Base-by-base conservation (phyloP, 805 yeast species). In the Sungouiozyma intestinalis region DNA sequence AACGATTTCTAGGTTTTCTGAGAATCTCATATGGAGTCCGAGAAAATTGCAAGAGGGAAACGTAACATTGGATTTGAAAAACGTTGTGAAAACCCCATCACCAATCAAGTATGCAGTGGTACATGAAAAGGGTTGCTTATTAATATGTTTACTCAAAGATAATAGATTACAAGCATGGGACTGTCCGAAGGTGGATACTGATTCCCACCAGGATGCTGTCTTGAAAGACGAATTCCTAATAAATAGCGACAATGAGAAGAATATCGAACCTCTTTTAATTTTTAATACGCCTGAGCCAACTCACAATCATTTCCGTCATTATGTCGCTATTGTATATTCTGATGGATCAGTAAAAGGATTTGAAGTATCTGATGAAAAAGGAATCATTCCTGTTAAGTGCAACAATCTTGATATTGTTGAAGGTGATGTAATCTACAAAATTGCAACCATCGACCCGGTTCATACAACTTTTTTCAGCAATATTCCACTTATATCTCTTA, bases 361-460 rank as follows among this genome's bases (percentile, higher is more conserved):
- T 33, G 50, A 56, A 3, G 65, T 74, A 1, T 47, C 63, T 1
- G 42, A 43, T 16, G 16, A 27, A 3, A 38, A 35, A 2, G 40
- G 70, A 54, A 57, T 60, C 8, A 46, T 69, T n/a, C 74, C 75
- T 2, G 56, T 49, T 2, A 7, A 31, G 3, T 50, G 58, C 2
- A 45, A 49, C n/a, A 9, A 45, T 2, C 32, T 55, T 2, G 50
- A 51, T 11, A 17, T 52, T 16, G 35, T 52, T 3, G 56, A 58
- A 8, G 60, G 62, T 2, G 66, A 60, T 1, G 51, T 56, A 1
- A 61, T 73, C 2, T 67, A 67, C 40, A 54, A 62, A n/a, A 69
- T 77, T 3, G 68, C 81, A 1, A 65, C 75, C 1, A 76, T 84
- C 19, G 86, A 84, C 52, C 86, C 90, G 0, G 85, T 79, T 2